Percentiles rank a stretch among this genome's conserved stretches.
Evolutionary conservation across 495 filamentous ascomycete species (phyloP).

Genomic region (Annulohypoxylon stygium): DNA sequence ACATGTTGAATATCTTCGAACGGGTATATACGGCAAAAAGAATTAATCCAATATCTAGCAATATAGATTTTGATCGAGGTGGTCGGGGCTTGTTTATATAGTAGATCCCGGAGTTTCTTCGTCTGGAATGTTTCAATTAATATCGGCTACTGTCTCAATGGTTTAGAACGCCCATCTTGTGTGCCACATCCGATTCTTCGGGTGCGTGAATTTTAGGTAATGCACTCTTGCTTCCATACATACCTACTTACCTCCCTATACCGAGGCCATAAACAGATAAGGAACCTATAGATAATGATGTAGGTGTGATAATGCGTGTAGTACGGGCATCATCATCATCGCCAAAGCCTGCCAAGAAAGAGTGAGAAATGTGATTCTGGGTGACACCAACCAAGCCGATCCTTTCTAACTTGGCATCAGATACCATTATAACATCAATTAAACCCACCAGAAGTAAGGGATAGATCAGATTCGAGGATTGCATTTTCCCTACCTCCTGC

Average conservation of each 20-base stretch:
- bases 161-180: background rate
- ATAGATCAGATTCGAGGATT: background rate
- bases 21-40: background rate
- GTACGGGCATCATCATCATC: background rate
- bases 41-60: background rate
- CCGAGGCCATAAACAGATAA: background rate
- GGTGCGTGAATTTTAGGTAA: background rate
- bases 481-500: background rate
- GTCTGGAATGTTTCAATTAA: background rate
- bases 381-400: background rate
- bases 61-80: background rate
- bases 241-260: too few species aligned
- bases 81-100: background rate
- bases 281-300: background rate
- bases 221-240: background rate
- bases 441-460: background rate
- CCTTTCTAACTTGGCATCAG: background rate
- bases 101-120: background rate
- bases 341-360: background rate
- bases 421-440: background rate
- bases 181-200: background rate
- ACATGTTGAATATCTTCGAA: background rate
- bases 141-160: slow-evolving; percentile 1
- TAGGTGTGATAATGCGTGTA: background rate
- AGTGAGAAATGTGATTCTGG: background rate